A percentile compares a stretch with the other conserved stretches of the same genome.
Evolutionary conservation across 2,329 filamentous ascomycete species (phyloP).

Genomic region (Aureobasidium sp.): DNA sequence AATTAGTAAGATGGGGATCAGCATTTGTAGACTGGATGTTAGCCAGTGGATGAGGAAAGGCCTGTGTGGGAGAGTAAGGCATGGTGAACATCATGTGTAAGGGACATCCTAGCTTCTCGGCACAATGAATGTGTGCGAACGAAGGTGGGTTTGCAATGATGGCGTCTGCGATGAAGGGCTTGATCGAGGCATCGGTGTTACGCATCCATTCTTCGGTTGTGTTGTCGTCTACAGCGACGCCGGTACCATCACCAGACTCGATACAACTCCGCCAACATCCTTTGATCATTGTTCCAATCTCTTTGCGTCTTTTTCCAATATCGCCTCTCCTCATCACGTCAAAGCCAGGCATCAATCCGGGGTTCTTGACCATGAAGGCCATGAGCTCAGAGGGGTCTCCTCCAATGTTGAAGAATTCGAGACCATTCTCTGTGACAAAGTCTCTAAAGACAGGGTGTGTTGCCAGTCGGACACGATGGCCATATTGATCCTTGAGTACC

Average conservation of each 20-base stretch:
- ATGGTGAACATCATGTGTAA: conserved; percentile 57
- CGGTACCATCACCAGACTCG: conserved; percentile 20
- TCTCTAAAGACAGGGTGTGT: conserved; percentile 63
- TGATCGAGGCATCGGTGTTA: conserved; percentile 19
- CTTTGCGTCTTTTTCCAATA: conserved; percentile 20
- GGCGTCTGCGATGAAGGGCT: conserved; percentile 74
- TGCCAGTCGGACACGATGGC: conserved; percentile 66
- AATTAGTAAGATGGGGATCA: conserved; percentile 72
- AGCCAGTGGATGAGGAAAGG: conserved; percentile 79
- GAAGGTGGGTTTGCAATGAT: conserved; percentile 75
- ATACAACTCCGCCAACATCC: conserved; percentile 27
- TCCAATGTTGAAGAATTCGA: conserved; percentile 73
- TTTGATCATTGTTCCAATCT: conserved; percentile 23
- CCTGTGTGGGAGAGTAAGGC: conserved; percentile 82
- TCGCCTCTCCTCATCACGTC: conserved; percentile 24
- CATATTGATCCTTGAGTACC: conserved; percentile 56
- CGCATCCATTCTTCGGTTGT: conserved; percentile 25
- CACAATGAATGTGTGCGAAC: conserved; percentile 69
- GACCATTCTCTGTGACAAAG: conserved; percentile 62
- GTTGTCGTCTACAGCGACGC: conserved; percentile 27
- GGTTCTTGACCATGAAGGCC: conserved; percentile 36
- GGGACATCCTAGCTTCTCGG: conserved; percentile 68
- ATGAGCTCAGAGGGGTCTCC: conserved; percentile 69
- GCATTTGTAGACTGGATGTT: conserved; percentile 73
- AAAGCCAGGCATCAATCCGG: conserved; percentile 25